Evolutionary conservation across 495 filamentous ascomycete genomes (phyloP), one percentile per base, ranked within the genome.

Genomic region (Aspergillus funiculosus): DNA sequence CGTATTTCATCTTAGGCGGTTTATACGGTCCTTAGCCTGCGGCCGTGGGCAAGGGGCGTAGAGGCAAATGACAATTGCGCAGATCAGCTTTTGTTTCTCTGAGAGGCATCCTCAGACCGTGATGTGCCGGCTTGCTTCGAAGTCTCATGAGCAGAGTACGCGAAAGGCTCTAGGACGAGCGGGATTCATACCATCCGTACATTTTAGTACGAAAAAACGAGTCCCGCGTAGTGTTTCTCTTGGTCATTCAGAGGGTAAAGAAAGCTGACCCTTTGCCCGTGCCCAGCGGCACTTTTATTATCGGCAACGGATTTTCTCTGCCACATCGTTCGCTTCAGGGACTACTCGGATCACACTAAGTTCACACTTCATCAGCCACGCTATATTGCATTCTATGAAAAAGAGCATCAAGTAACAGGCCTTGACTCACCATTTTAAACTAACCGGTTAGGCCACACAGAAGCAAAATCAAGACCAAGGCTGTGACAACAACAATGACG

Each of bases 201-300:
- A 46, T 52, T 52, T 62, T 58, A 57, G 65, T 59, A 58, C 59
- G 53, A 43, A 53, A 45, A 39, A 43, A 51, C 48, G 53, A 50
- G 48, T 51, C 59, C 60, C 46, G 62, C 60, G 58, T 56, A 51
- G 54, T 50, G 38, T 27, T 58, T 51, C 46, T 52, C 41, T 45
- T 53, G 50, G 21, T 52, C 35, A 31, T 32, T 43, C 34, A 46
- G 43, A 51, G 46, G 44, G 46, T 49, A 47, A 53, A 60, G 48
- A 52, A 62, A 60, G 50, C 50, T 61, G 51, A 28, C 38, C 19
- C 35, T 47, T 36, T 43, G 39, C 40, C 36, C 41, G 49, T 50
- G 39, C 26, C 48, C 51, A 43, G 39, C 24, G 39, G 48, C 38
- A 39, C 36, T 52, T 47, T 48, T 37, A 43, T 46, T 41, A 34